Evolutionary conservation across 441 rosid genomes (phyloP).

Genomic region (Dalechampia spathulata): DNA sequence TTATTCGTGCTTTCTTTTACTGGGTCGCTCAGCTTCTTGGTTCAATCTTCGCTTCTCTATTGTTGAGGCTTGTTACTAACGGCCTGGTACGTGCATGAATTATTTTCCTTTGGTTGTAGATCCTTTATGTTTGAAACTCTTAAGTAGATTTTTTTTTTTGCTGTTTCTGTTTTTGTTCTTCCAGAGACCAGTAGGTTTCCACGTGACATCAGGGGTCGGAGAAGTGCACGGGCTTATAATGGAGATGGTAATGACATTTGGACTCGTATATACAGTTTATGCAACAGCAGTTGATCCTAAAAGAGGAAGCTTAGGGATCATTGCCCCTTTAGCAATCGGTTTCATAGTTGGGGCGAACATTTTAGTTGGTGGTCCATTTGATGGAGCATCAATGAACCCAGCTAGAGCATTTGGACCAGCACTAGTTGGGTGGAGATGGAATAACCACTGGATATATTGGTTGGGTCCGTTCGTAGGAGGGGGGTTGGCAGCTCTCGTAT

Average conservation of each 20-base stretch:
- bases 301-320: constrained; percentile 66
- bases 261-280: constrained; percentile 53
- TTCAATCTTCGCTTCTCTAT: constrained; percentile 30
- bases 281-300: constrained; percentile 70
- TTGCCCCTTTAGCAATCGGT: constrained; percentile 67
- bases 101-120: no score
- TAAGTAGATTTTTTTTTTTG: no score
- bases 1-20: constrained; percentile 19
- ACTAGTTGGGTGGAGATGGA: constrained; percentile 87
- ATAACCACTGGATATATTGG: constrained; percentile 89
- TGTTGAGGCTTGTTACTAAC: constrained; percentile 50
- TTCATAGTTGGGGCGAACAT: constrained; percentile 63
- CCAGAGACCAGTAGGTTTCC: constrained; percentile 73
- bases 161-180: no score
- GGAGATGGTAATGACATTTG: constrained; percentile 59
- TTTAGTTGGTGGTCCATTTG: constrained; percentile 72
- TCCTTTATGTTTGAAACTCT: no score
- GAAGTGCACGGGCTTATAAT: constrained; percentile 42
- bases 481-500: constrained; percentile 53
- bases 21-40: constrained; percentile 32
- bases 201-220: constrained; percentile 47
- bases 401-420: constrained; percentile 83
- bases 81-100: constrained; percentile 30
- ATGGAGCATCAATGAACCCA: constrained; percentile 78
- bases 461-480: constrained; percentile 66